Percentiles rank a stretch among this genome's conserved stretches.
phyloP scores from a whole-genome alignment of 2,329 filamentous ascomycete genomes.

The Cryphonectria nitschkei region DNA sequence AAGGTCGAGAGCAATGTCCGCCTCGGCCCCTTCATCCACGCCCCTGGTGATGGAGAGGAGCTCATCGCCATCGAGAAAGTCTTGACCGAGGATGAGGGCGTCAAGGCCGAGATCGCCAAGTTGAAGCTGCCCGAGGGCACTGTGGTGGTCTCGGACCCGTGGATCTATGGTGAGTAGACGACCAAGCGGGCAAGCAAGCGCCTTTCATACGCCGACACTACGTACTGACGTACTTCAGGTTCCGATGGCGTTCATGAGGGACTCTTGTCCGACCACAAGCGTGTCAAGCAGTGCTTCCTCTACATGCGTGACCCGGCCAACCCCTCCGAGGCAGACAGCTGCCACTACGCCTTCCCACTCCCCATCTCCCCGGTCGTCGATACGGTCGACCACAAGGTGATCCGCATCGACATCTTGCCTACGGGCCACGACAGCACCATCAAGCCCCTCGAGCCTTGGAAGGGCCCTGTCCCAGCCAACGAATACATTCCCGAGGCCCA shows the following conservation, averaged over 20 bases:
- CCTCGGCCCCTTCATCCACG: constrained; percentile 62
- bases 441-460: constrained; percentile 59
- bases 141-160: constrained; percentile 63
- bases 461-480: constrained; percentile 54
- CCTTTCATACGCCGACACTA: background rate
- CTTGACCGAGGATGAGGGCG: constrained; percentile 57
- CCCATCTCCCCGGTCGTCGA: constrained; percentile 71
- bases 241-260: constrained; percentile 55
- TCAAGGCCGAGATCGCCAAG: constrained; percentile 64
- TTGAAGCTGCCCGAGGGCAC: constrained; percentile 63
- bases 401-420: constrained; percentile 71
- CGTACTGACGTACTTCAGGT: constrained; percentile 38
- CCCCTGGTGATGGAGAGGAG: constrained; percentile 63
- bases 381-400: constrained; percentile 63
- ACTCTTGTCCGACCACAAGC: constrained; percentile 46
- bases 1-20: constrained; percentile 60
- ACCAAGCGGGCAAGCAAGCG: background rate
- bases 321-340: constrained; percentile 62
- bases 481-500: constrained; percentile 70
- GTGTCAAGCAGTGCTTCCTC: constrained; percentile 66
- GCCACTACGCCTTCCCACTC: constrained; percentile 70
- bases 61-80: constrained; percentile 60
- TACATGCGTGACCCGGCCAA: constrained; percentile 68
- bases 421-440: constrained; percentile 66
- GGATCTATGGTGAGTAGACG: constrained; percentile 59